Evolutionary conservation across 192 early-diverging fungal genomes (phyloP), one percentile per base, ranked within the genome.

Genomic region (Linnemannia hyalina): DNA sequence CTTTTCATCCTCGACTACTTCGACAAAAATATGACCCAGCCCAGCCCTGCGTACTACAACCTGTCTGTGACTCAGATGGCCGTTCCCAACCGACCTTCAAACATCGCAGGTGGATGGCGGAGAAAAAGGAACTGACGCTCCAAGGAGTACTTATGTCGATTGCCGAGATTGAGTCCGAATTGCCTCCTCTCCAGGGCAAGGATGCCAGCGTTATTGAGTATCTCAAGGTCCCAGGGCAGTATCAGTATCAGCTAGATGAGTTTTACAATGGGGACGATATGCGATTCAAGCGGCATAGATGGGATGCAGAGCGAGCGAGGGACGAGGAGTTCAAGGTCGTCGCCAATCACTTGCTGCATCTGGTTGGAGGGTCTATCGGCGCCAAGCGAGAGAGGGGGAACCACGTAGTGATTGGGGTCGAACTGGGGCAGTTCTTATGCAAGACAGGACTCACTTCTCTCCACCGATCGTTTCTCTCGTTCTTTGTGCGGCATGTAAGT

Each of bases 81-180:
- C 23, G 63, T 79, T 38, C 57, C 2, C 77, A 79, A 40, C 77
- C 70, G 13, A 79, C 54, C 5, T 79, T 79, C 52, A 79, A 79
- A 69, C 49, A 54, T 41, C n/a, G 68, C 3, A 0, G 77, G 20
- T 78, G 77, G 77, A 54, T 71, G 29, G 46, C 55, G 32, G 32
- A 38, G 0, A 46, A 78, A 22, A 78, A 78, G 36, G 29, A 18
- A 0, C 0, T 71, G 9, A 36, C n/a, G 2, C 18, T 36, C 6
- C 32, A 22, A n/a, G 49, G 16, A 41, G 38, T 4, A 32, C 11
- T 13, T 0, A 23, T 4, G 5, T 78, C 77, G 4, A 78, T 78
- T 3, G 35, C 13, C 18, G 44, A 71, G 0, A 18, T 71, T 5
- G 77, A 78, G 46, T n/a, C 32, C 10, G 35, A 65, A 22, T 16